Evolutionary conservation across 2,329 filamentous ascomycete genomes (phyloP).

Genomic region (Xylaria sp.): DNA sequence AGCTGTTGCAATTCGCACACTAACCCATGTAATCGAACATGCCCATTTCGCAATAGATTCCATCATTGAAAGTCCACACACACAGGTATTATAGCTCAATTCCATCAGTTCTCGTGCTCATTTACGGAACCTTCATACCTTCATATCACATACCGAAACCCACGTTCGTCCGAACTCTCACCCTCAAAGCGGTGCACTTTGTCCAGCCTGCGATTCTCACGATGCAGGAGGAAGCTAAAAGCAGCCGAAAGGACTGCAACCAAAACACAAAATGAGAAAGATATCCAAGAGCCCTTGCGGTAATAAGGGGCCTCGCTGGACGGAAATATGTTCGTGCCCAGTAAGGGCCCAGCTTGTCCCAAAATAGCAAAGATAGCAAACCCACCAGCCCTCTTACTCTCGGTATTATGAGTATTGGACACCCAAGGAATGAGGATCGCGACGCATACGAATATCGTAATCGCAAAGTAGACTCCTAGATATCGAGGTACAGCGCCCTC

Average conservation of each 20-base stretch:
- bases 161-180: not conserved
- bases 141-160: conserved; percentile 38
- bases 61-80: not conserved
- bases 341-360: conserved; percentile 50
- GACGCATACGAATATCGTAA: conserved; percentile 53
- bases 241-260: conserved; percentile 33
- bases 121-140: not conserved
- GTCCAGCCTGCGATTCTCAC: conserved; percentile 35
- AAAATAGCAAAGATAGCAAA: conserved; percentile 53
- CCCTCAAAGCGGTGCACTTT: conserved; percentile 10
- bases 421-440: conserved; percentile 53
- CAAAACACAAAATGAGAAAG: conserved; percentile 46
- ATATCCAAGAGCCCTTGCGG: conserved; percentile 53
- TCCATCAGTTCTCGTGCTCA: not conserved
- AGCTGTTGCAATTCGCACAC: not conserved
- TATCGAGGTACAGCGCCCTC: conserved; percentile 50
- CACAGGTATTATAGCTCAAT: not conserved
- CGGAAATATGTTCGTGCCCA: conserved; percentile 52
- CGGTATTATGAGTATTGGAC: conserved; percentile 52
- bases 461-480: conserved; percentile 53
- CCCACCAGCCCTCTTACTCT: conserved; percentile 52
- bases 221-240: conserved; percentile 34
- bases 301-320: conserved; percentile 50
- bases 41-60: not conserved
- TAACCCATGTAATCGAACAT: not conserved